Base-by-base conservation (phyloP, 106 monocot genomes). In the Dioscorea dumetorum region DNA sequence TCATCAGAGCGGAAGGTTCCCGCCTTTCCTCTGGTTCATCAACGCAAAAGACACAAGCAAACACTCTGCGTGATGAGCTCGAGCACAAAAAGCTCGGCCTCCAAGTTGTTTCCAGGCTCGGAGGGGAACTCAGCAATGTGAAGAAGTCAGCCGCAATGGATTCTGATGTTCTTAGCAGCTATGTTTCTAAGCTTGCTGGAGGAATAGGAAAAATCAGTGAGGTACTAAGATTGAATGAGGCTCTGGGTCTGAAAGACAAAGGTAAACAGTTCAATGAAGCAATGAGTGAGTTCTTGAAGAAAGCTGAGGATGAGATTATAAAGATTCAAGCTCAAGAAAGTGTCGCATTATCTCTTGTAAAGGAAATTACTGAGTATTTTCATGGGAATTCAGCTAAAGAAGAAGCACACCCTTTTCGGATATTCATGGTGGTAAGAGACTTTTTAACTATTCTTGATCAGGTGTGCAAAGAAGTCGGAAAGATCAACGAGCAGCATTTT, bases 281-380 rank as follows among this genome's bases (percentile, higher is more conserved):
- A 0, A 76, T 90, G 94, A 63, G 54, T 18, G 58, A 22, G 58
- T 94, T 94, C 63, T 58, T 85, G 68, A 85, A 76, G 67, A 83
- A 81, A 63, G 87, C 87, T 2, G 94, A 94, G 76, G 90, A 82
- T 32, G 80, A 81, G 50, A 82, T 94, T 33, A 83, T 85, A 48
- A 80, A 67, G 58, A 74, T 94, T 48, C 87, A 90, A 66, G 90
- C 82, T 9, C 83, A 87, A 24, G 94, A 94, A 79, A 90, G 85
- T 28, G 87, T 87, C 10, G 85, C 90, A 2, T 57, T 87, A 5
- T 81, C 87, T 16, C 60, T 90, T 21, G 94, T 94, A 0, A 94
- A 94, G 77, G 94, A 94, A 61, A 87, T 90, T 67, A 94, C 90
- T 0, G 90, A 94, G 72, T 94, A 94, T 51, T 94, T 94, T 67